Conservation (phyloP, 192 early-diverging fungal species). For the Paraglomus brasilianum region DNA sequence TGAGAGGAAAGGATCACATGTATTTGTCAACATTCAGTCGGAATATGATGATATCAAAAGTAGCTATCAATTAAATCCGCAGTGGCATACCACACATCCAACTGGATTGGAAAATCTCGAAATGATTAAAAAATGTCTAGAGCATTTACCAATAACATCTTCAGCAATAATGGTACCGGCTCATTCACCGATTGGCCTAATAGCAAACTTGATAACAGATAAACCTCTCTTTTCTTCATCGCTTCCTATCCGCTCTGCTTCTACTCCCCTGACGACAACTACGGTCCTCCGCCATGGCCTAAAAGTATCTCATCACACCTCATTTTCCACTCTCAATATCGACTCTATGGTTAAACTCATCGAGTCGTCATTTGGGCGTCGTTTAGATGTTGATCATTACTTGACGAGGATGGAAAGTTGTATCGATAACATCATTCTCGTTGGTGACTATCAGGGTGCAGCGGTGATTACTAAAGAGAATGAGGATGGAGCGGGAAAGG, state of each 20-base stretch:
- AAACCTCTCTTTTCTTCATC: conserved; percentile 68
- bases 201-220: conserved; percentile 76
- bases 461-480: conserved; percentile 78
- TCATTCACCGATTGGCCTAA: conserved; percentile 50
- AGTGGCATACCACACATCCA: conserved; percentile 38
- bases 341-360: conserved; percentile 56
- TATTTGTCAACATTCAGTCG: conserved; percentile 81
- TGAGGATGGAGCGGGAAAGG: conserved; percentile 19
- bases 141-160: conserved; percentile 67
- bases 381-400: conserved; percentile 56
- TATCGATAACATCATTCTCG: conserved; percentile 68
- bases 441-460: conserved; percentile 91
- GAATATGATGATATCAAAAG: conserved; percentile 61
- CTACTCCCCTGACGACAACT: conserved; percentile 41
- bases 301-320: conserved; percentile 57
- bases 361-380: conserved; percentile 74
- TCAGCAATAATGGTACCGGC: conserved; percentile 73
- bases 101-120: conserved; percentile 50
- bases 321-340: conserved; percentile 54
- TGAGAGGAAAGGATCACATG: conserved; percentile 51
- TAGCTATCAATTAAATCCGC: conserved; percentile 34
- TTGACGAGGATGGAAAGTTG: conserved; percentile 53
- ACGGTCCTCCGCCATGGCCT: conserved; percentile 82
- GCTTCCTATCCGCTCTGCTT: conserved; percentile 34
- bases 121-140: conserved; percentile 67